Evolutionary conservation across 192 early-diverging fungal species (phyloP), one percentile per base, ranked within the genome.

Genomic region (Coemansia sp.): DNA sequence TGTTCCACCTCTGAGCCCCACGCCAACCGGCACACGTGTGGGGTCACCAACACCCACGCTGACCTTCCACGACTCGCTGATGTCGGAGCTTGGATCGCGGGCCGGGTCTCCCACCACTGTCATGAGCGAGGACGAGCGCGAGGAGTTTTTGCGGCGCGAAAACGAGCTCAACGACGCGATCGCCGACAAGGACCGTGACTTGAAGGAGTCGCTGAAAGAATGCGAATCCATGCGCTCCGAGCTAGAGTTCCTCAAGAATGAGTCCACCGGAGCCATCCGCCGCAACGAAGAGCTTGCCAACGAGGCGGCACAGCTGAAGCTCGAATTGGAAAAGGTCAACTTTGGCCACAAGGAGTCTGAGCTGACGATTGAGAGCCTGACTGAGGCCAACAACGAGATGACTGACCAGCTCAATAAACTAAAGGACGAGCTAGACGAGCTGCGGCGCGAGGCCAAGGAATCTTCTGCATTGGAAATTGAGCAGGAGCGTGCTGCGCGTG

Each of bases 131-230:
- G 96, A 97, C 65, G 94, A 97, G 66, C 80, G 91, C 23, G 94
- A 98, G 37, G 95, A 94, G 45, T 97, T 98, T 60, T 60, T 97
- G 67, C 80, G 82, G 35, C 83, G 97, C 25, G 97, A 99, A 67
- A 95, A 94, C 67, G 97, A 99, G 63, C 80, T 98, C 50, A 86
- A 82, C 46, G 94, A 99, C 57, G 85, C 90, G 53, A 71, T 99
- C 38, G 83, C 93, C 5, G 92, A 97, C 42, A 94, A 92, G 58
- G 94, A 98, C 54, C 68, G 83, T 15, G 90, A 91, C 46, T 67
- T 98, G 51, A 77, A 84, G 38, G 61, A 77, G 18, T 53, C 79
- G 22, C 64, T 84, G 44, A 83, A 83, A 53, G 45, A 78, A 15
- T 54, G 85, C 32, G 77, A 81, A 15, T 45, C 71, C 5, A 67